These are phyloP conservation scores for Spergularia marina DNA, from an alignment of 148 eudicot genomes.

Conservation along the genomic window DNA sequence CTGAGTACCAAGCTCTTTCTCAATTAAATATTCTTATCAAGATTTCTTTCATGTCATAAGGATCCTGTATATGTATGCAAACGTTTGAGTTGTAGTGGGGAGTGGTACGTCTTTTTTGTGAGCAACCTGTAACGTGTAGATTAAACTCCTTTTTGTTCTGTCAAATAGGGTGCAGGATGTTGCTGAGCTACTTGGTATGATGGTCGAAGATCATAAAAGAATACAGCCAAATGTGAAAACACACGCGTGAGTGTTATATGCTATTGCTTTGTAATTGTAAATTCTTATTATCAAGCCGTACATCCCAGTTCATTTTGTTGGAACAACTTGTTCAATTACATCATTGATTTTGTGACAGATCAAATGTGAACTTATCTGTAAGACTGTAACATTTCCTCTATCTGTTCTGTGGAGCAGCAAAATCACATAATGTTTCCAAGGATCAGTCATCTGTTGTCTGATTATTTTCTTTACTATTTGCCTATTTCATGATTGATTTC, in stretches of 20 bases:
- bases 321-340: neutral
- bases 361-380: neutral
- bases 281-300: neutral
- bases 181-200: constrained; percentile 96
- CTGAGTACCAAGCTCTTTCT: neutral
- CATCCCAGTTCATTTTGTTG: neutral
- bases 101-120: neutral
- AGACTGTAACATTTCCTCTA: neutral
- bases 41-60: neutral
- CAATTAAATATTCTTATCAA: neutral
- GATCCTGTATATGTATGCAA: neutral
- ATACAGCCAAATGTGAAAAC: constrained; percentile 88
- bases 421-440: neutral
- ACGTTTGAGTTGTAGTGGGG: neutral
- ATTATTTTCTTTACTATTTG: neutral
- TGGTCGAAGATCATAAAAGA: constrained; percentile 87
- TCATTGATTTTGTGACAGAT: constrained; percentile 2
- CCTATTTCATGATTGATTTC: neutral
- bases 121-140: constrained; percentile 2
- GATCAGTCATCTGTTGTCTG: constrained; percentile 6
- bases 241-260: constrained; percentile 66
- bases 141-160: neutral
- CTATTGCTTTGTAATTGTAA: neutral
- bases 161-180: constrained; percentile 87
- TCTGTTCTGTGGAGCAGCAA: neutral